Conservation (phyloP, 2,329 filamentous ascomycete species). For the Penicillium sp. region DNA sequence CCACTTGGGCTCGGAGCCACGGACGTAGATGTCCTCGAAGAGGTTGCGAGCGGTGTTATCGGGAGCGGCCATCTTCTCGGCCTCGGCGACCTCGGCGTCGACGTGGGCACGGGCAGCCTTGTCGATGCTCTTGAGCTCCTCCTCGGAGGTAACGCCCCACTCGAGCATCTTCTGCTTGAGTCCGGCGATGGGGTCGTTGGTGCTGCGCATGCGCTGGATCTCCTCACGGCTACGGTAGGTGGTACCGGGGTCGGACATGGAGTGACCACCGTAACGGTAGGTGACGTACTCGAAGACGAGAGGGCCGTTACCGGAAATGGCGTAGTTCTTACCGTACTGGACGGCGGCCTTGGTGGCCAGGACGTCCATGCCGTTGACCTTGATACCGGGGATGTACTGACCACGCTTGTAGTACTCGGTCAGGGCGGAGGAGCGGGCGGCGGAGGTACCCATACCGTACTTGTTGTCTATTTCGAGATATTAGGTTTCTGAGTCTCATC, state of each 20-base stretch:
- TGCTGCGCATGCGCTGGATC: constrained; percentile 98
- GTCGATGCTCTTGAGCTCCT: constrained; percentile 94
- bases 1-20: constrained; percentile 82
- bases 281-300: constrained; percentile 98
- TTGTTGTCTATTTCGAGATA: constrained; percentile 77
- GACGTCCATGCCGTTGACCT: constrained; percentile 99
- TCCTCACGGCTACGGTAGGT: constrained; percentile 99
- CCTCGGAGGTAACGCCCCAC: constrained; percentile 87
- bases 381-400: constrained; percentile 98
- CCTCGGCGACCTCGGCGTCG: constrained; percentile 84
- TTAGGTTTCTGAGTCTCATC: not conserved
- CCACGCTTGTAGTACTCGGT: constrained; percentile 99
- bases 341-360: constrained; percentile 96
- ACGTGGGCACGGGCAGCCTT: constrained; percentile 86
- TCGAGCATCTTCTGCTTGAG: constrained; percentile 98
- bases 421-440: constrained; percentile 87
- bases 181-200: constrained; percentile 96
- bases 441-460: constrained; percentile 98
- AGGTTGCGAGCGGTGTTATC: constrained; percentile 79
- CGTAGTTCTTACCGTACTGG: constrained; percentile 88
- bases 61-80: constrained; percentile 82
- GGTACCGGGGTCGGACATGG: constrained; percentile 99
- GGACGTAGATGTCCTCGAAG: constrained; percentile 95
- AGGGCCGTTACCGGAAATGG: constrained; percentile 79
- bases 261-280: constrained; percentile 98